Evolutionary conservation across 345 rosid genomes (phyloP), one percentile per base, ranked within the genome.

Genomic region (Melastoma malabathricum): DNA sequence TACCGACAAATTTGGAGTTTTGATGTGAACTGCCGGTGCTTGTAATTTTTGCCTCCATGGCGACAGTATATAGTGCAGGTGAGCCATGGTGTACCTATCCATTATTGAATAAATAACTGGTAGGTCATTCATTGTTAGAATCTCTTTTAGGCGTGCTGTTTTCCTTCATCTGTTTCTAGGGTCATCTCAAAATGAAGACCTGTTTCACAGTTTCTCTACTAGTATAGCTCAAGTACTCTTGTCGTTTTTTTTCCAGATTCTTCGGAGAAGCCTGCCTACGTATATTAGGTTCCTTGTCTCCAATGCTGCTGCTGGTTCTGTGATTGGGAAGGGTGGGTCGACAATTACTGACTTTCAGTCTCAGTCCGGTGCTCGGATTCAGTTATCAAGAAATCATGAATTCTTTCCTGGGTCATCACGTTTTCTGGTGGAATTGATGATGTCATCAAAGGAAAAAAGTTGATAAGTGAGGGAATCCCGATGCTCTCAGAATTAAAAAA

Each of bases 251-350:
- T 34, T 55, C 45, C 75, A 85, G 99, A 85, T 56, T 59, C 81
- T 59, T 48, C 54, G 15, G 99, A 93, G 80, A 93, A 78, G 76
- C 65, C 89, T 5, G 76, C 65, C 89, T 5, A 81, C 94, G 10
- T 83, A 81, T 61, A 56, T 80, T 56, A 76, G 90, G 72, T 85
- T 93, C 63, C 94, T 93, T 48, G 95, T 93, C 18, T 93, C 99
- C 54, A 93, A 93, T 83, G 83, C 97, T 20, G 86, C 95, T 6
- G 99, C 99, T 54, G 99, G 99, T 64, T 89, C 99, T 18, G 87
- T 93, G 58, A 93, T 93, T 63, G 97, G 99, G 64, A 93, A 88
- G 74, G 95, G 95, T 57, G 99, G 99, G 58, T 85, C 94, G 12
- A 93, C 96, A 22, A 93, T 93, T 62, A 85, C 86, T 49, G 99